A percentile compares a stretch with the other conserved stretches of the same genome.
Evolutionary conservation across 208 protist genomes (phyloP).

Genomic region (Leishmania mexicana): DNA sequence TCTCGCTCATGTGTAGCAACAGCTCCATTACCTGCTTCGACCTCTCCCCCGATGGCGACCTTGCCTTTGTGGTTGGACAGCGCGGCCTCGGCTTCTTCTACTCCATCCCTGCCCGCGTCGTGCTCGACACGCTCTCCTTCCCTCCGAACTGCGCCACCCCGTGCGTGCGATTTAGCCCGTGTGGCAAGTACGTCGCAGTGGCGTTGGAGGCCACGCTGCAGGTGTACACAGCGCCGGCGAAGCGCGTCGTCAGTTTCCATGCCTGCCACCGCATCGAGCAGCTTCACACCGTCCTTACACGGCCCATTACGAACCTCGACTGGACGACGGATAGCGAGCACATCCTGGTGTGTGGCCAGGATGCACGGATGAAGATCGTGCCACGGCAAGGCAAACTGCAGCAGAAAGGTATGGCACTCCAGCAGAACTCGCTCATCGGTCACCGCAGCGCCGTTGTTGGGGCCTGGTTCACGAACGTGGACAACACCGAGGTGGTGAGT

Average conservation of each 20-base stretch:
- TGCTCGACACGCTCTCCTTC: slow-evolving; percentile 89
- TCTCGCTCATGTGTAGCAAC: slow-evolving; percentile 85
- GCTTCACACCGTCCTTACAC: slow-evolving; percentile 75
- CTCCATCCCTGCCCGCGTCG: slow-evolving; percentile 80
- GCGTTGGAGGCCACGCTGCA: slow-evolving; percentile 89
- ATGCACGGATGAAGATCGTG: slow-evolving; percentile 90
- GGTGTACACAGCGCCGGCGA: slow-evolving; percentile 81
- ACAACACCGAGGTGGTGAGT: slow-evolving; percentile 62
- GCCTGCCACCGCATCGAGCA: slow-evolving; percentile 89
- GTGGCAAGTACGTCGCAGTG: slow-evolving; percentile 86
- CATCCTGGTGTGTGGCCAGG: slow-evolving; percentile 83
- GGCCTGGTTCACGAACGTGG: slow-evolving; percentile 82
- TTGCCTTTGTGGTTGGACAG: slow-evolving; percentile 73
- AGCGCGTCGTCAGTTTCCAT: slow-evolving; percentile 87
- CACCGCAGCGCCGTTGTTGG: slow-evolving; percentile 88
- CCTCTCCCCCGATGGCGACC: slow-evolving; percentile 83
- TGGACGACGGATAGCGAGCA: slow-evolving; percentile 88
- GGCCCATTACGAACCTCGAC: slow-evolving; percentile 79
- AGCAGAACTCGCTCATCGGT: slow-evolving; percentile 82
- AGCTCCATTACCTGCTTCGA: slow-evolving; percentile 91
- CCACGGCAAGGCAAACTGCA: slow-evolving; percentile 78
- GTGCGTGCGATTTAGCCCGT: slow-evolving; percentile 86
- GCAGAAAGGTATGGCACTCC: slow-evolving; percentile 74
- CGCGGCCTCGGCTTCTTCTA: slow-evolving; percentile 91
- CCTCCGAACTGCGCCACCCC: slow-evolving; percentile 70